Evolutionary conservation across 352 stramenopile genomes (phyloP), one percentile per base, ranked within the genome.

Genomic region (Phytopythium boreale): DNA sequence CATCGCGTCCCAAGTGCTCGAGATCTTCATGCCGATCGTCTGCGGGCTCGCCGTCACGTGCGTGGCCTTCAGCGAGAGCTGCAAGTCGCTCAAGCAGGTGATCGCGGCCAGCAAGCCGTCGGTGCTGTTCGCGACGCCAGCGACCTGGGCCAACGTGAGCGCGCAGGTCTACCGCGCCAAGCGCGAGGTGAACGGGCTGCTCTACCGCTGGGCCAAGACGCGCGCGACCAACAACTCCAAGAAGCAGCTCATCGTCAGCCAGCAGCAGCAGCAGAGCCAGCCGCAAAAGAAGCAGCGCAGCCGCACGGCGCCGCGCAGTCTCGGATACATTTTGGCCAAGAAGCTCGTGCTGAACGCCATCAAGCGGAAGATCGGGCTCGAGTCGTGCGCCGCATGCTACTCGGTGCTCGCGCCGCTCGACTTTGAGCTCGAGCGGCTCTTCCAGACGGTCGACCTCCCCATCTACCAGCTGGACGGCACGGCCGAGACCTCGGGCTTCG

Each of bases 241-340:
- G 44, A 95, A 95, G 67, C 76, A 91, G 26, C 79, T 88, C 10
- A 89, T 87, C 56, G 70, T 65, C 7, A 63, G n/a, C 17, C 20
- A 56, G 59, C 55, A 60, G 36, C 53, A 49, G 34, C 11, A 34
- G 19, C 55, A 49, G 43, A 64, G 11, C 1, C 20, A 56, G 59
- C 55, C 37, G 34, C 8, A 27, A 15, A 50, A 31, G 36, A 26
- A 50, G 36, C 12, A 1, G n/a, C n/a, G 12, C n/a, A 67, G 67
- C 24, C 70, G 78, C 36, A 62, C 73, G 15, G 80, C 77, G 20
- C 75, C 80, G 27, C 82, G 77, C 19, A 89, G 78, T 59, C 56
- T 95, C 17, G 86, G 86, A 22, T 92, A 95, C 64, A 82, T 92
- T 68, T 61, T 95, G 29, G 86, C 86, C 10, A 90, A 95, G 50